Evolutionary conservation across 2,329 filamentous ascomycete species (phyloP).

Genomic region (Scedosporium dehoogii): DNA sequence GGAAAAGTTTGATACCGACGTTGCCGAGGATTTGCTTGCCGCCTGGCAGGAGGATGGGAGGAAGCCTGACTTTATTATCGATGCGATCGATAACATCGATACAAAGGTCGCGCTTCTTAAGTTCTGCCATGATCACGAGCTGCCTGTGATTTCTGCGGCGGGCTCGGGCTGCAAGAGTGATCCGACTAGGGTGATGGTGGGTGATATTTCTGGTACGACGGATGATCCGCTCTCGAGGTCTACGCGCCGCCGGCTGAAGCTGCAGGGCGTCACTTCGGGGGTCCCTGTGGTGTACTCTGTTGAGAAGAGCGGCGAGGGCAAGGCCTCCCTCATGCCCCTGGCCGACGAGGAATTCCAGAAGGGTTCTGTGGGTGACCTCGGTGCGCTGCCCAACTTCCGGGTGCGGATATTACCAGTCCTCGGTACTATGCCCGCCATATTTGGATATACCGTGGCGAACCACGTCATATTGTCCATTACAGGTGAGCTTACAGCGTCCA

Average conservation of each 20-base stretch:
- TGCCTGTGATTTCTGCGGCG: constrained; percentile 90
- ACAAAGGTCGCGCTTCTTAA: constrained; percentile 86
- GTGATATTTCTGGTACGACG: constrained; percentile 78
- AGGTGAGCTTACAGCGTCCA: constrained; percentile 18
- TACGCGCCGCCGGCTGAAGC: constrained; percentile 69
- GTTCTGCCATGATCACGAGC: constrained; percentile 68
- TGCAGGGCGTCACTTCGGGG: constrained; percentile 68
- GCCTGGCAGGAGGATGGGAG: constrained; percentile 51
- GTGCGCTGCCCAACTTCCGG: constrained; percentile 83
- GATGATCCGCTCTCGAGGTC: constrained; percentile 83
- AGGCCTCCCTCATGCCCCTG: constrained; percentile 79
- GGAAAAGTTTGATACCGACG: constrained; percentile 66
- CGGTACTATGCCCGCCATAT: constrained; percentile 95
- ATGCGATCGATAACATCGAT: constrained; percentile 97
- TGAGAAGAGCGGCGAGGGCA: constrained; percentile 81
- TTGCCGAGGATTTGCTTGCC: constrained; percentile 56
- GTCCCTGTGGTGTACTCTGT: constrained; percentile 90
- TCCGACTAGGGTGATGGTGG: constrained; percentile 74
- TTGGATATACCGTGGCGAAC: constrained; percentile 85
- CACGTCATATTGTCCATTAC: constrained; percentile 77
- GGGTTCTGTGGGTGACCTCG: constrained; percentile 75
- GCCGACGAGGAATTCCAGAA: constrained; percentile 81
- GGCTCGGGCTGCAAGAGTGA: constrained; percentile 90
- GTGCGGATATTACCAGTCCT: constrained; percentile 91
- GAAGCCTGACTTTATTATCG: constrained; percentile 79